A percentile compares a stretch with the other conserved stretches of the same genome.
These are phyloP conservation scores for Selaginella tamariscina DNA, from an alignment of 75 land plant genomes.

Conservation along the genomic window DNA sequence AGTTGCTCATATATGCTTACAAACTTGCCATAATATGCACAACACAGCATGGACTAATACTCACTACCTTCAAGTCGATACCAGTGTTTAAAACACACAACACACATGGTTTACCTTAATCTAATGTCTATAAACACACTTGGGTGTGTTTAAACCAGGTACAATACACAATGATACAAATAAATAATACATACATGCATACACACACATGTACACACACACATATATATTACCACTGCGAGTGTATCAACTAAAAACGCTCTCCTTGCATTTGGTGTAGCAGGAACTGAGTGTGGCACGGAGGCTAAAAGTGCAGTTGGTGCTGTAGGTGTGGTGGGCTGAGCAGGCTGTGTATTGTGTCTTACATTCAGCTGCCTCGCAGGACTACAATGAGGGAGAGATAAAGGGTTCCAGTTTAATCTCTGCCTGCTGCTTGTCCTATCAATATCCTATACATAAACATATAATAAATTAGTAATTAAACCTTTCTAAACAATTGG, in stretches of 20 bases:
- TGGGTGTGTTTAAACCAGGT: too few relatives aligned
- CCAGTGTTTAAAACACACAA: too few relatives aligned
- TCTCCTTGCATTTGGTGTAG: neutral
- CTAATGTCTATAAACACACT: neutral
- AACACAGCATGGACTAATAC: too few relatives aligned
- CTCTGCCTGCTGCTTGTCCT: constrained; percentile 22
- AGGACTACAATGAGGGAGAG: neutral
- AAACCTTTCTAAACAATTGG: too few relatives aligned
- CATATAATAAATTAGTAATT: too few relatives aligned
- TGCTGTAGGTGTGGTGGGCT: neutral
- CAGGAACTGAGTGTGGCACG: neutral
- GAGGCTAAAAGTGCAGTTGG: neutral
- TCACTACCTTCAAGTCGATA: too few relatives aligned
- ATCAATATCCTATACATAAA: too few relatives aligned
- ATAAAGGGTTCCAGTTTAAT: neutral
- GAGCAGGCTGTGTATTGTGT: neutral
- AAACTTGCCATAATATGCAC: too few relatives aligned
- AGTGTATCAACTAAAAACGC: constrained; percentile 17
- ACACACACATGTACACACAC: neutral
- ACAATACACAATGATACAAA: too few relatives aligned
- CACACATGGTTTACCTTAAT: neutral
- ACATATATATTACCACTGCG: constrained; percentile 5
- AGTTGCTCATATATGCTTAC: too few relatives aligned
- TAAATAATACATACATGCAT: too few relatives aligned
- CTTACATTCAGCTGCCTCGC: neutral